phyloP scores from a whole-genome alignment of 495 filamentous ascomycete genomes.

The Paragyromitra xinjiangensis region DNA sequence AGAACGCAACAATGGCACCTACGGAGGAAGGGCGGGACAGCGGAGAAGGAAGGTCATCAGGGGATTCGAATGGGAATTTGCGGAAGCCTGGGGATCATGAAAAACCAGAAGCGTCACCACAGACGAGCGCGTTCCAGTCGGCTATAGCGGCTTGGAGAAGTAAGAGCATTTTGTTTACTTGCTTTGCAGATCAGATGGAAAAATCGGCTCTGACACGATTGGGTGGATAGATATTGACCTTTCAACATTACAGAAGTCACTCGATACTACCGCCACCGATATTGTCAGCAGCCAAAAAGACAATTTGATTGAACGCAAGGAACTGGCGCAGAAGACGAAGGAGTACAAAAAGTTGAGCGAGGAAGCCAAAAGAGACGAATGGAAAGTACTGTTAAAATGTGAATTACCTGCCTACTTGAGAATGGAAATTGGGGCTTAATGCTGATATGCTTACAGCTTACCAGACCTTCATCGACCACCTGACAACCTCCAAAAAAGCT shows the following conservation, averaged over 20 bases:
- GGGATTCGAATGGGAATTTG: slow-evolving; percentile 32
- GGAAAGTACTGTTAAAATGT: slow-evolving; percentile 91
- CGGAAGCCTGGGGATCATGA: slow-evolving; percentile 34
- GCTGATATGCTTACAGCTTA: slow-evolving; percentile 70
- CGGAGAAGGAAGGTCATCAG: slow-evolving; percentile 26
- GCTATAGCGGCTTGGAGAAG: slow-evolving; percentile 97
- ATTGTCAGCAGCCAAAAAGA: slow-evolving; percentile 92
- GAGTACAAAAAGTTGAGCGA: slow-evolving; percentile 97
- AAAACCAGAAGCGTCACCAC: slow-evolving; percentile 38
- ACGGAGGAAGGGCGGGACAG: slow-evolving; percentile 29
- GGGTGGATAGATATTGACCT: slow-evolving; percentile 79
- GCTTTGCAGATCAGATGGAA: slow-evolving; percentile 25
- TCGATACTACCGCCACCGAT: slow-evolving; percentile 91
- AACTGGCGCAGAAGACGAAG: slow-evolving; percentile 97
- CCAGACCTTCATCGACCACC: slow-evolving; percentile 93
- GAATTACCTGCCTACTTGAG: slow-evolving; percentile 29
- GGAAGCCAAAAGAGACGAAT: slow-evolving; percentile 81
- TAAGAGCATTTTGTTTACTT: slow-evolving; percentile 59
- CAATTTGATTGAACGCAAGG: slow-evolving; percentile 90
- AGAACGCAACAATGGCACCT: slow-evolving; percentile 28
- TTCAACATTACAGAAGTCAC: slow-evolving; percentile 80
- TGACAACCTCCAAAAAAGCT: slow-evolving; percentile 92
- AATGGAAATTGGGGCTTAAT: background rate
- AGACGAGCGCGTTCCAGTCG: slow-evolving; percentile 72
- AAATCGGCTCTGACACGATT: slow-evolving; percentile 33